These are phyloP conservation scores for Rhododendron vialii DNA, from an alignment of 148 eudicot species.

Conservation along the genomic window DNA sequence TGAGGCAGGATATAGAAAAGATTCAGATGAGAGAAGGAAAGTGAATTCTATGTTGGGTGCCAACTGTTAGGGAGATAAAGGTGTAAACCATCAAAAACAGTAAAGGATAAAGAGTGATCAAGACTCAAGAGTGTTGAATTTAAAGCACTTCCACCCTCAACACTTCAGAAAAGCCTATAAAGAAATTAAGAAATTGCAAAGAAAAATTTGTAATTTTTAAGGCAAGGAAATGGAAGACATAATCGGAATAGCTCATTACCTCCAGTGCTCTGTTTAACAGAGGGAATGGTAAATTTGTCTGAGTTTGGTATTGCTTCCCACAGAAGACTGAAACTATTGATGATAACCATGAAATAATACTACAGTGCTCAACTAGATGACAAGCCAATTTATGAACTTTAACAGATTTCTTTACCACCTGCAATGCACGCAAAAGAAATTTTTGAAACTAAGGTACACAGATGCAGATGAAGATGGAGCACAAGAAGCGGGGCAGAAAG, in stretches of 20 bases:
- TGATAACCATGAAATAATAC: slow-evolving; percentile 76
- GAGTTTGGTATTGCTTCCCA: slow-evolving; percentile 32
- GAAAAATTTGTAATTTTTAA: no score
- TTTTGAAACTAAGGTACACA: not conserved
- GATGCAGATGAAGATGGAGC: not conserved
- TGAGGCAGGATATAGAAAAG: not conserved
- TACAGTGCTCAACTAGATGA: slow-evolving; percentile 62
- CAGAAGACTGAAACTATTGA: slow-evolving; percentile 45
- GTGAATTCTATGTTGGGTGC: not conserved
- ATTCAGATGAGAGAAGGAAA: not conserved
- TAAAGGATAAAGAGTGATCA: not conserved
- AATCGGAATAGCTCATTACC: slow-evolving; percentile 44
- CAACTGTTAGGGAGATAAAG: not conserved
- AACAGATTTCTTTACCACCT: slow-evolving; percentile 77
- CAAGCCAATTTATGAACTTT: slow-evolving; percentile 42
- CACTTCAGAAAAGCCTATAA: no score
- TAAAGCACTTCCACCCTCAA: not conserved
- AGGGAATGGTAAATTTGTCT: slow-evolving; percentile 23
- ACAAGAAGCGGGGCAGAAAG: not conserved
- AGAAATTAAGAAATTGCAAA: not conserved
- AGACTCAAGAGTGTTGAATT: not conserved
- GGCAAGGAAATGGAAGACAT: not conserved
- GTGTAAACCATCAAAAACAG: not conserved
- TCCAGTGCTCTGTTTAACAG: slow-evolving; percentile 41
- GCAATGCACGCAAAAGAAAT: slow-evolving; percentile 20